phyloP scores from a whole-genome alignment of 306 rosid species.

The Pyrus betulifolia region DNA sequence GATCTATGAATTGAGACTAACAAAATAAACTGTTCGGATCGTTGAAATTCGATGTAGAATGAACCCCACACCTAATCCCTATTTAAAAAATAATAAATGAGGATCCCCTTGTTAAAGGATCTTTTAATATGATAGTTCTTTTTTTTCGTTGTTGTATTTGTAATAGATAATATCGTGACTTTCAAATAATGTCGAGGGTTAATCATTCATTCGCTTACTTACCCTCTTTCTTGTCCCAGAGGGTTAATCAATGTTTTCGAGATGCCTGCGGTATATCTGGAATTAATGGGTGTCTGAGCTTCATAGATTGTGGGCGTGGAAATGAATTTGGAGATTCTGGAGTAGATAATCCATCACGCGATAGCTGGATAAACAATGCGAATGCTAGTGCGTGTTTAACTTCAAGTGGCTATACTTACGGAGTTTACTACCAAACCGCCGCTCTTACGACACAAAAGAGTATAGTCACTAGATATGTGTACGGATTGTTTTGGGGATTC shows the following conservation, averaged over 20 bases:
- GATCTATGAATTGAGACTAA: too few relatives aligned
- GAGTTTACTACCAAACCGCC: slow-evolving; percentile 55
- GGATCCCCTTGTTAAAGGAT: too few relatives aligned
- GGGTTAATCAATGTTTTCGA: slow-evolving; percentile 81
- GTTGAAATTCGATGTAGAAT: too few relatives aligned
- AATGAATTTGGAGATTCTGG: background rate
- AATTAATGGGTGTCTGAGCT: slow-evolving; percentile 5
- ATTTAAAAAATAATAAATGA: too few relatives aligned
- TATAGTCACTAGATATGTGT: slow-evolving; percentile 51
- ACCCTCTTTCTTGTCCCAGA: slow-evolving; percentile 34
- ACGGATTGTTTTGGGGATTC: slow-evolving; percentile 83
- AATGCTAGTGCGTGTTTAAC: slow-evolving; percentile 37
- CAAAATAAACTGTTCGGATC: too few relatives aligned
- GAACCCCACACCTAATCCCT: too few relatives aligned
- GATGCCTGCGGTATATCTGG: slow-evolving; percentile 27
- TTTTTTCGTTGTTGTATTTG: background rate
- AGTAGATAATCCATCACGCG: background rate
- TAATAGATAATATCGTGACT: background rate
- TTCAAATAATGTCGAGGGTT: background rate
- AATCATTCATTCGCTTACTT: slow-evolving; percentile 8
- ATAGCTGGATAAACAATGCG: background rate
- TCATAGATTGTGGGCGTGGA: slow-evolving; percentile 69
- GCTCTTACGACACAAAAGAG: slow-evolving; percentile 32
- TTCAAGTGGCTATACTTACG: slow-evolving; percentile 28
- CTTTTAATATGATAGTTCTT: background rate